Percentiles rank a stretch among this genome's conserved stretches.
Conservation (phyloP, 345 rosid genomes). For the Sapria himalayana region DNA sequence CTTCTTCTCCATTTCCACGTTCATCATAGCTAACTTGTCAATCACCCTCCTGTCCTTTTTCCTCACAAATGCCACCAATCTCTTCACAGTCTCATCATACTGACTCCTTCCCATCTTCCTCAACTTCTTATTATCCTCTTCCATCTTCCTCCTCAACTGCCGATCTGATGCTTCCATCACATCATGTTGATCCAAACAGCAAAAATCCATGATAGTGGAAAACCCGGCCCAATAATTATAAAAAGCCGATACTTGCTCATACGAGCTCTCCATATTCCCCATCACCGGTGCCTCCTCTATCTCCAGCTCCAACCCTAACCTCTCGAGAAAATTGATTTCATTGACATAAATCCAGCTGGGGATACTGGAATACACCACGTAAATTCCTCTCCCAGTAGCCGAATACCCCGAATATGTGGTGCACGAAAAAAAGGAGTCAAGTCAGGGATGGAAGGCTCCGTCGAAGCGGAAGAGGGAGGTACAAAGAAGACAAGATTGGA, state of each 20-base stretch:
- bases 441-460: conserved; percentile 35
- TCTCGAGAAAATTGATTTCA: conserved; percentile 40
- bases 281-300: conserved; percentile 62
- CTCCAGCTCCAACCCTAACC: conserved; percentile 38
- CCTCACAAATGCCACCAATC: conserved; percentile 67
- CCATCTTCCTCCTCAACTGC: conserved; percentile 66
- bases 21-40: conserved; percentile 52
- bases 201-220: conserved; percentile 66
- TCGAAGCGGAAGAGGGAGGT: conserved; percentile 14
- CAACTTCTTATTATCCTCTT: conserved; percentile 82
- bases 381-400: conserved; percentile 61
- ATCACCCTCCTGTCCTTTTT: conserved; percentile 90
- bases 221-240: conserved; percentile 75
- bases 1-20: conserved; percentile 41
- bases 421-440: conserved; percentile 62
- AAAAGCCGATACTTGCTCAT: conserved; percentile 62
- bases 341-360: conserved; percentile 34
- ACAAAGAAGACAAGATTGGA: conserved; percentile 84
- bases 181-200: conserved; percentile 71
- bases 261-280: conserved; percentile 71
- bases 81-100: conserved; percentile 61
- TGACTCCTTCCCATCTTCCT: conserved; percentile 71
- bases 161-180: conserved; percentile 49
- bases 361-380: conserved; percentile 57
- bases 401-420: conserved; percentile 46